A percentile compares a stretch with the other conserved stretches of the same genome.
Evolutionary conservation across 148 eudicot species (phyloP).

Genomic region (Rhododendron simsii): DNA sequence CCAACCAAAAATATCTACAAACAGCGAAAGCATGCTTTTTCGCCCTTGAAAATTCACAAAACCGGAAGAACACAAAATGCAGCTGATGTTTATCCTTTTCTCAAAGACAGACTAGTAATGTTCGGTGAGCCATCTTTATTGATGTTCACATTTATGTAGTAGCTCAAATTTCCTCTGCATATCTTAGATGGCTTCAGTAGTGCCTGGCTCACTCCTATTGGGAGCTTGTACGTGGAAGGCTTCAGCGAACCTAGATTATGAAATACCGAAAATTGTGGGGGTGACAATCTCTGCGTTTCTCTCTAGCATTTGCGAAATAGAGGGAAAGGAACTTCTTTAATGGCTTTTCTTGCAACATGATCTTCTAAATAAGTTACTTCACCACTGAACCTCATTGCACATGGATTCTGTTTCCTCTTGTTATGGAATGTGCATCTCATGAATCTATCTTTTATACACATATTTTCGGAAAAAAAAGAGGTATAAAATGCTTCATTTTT

Average conservation of each 20-base stretch:
- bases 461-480: not conserved
- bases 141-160: not conserved
- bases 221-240: not conserved
- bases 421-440: not conserved
- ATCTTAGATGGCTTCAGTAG: not conserved
- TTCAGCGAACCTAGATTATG: not conserved
- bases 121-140: not conserved
- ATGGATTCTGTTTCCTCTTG: not conserved
- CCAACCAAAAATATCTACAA: not conserved
- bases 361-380: not conserved
- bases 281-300: not conserved
- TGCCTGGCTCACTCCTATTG: not conserved
- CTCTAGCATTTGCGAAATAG: not conserved
- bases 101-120: not conserved
- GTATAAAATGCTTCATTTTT: not conserved
- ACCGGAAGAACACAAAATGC: not conserved
- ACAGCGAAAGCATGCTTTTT: not conserved
- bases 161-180: not conserved
- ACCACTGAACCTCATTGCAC: not conserved
- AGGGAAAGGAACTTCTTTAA: not conserved
- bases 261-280: not conserved
- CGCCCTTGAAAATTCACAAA: not conserved
- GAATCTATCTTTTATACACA: not conserved
- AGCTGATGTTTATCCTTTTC: not conserved
- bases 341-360: not conserved